phyloP scores from a whole-genome alignment of 2,329 filamentous ascomycete species.

The Claviceps paspali region DNA sequence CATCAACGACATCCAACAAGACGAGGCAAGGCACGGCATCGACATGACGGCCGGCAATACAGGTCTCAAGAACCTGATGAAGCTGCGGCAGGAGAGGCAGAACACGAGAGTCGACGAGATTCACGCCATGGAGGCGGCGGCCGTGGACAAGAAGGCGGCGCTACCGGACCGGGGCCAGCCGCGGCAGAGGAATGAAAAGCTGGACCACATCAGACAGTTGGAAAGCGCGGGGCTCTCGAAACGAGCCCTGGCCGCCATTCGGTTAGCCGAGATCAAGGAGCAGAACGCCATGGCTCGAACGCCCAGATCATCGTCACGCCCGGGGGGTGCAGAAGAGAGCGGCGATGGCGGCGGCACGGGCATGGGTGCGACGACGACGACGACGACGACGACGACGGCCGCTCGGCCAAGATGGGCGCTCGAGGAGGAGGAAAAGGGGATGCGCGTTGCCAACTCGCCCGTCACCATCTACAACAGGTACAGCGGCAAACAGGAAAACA shows the following conservation, averaged over 20 bases:
- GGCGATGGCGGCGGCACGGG: too few relatives aligned
- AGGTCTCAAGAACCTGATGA: neutral
- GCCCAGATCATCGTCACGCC: too few relatives aligned
- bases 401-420: too few relatives aligned
- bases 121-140: conserved; percentile 16
- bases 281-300: conserved; percentile 30
- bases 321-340: too few relatives aligned
- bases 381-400: too few relatives aligned
- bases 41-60: conserved; percentile 9
- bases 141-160: conserved; percentile 17
- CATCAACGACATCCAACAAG: conserved; percentile 28
- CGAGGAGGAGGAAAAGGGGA: conserved; percentile 15
- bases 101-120: conserved; percentile 17
- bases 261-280: conserved; percentile 37
- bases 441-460: conserved; percentile 22
- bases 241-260: conserved; percentile 31
- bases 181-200: conserved; percentile 25
- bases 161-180: conserved; percentile 15
- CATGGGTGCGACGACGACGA: too few relatives aligned
- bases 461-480: conserved; percentile 23
- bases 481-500: conserved; percentile 5
- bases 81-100: neutral
- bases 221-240: conserved; percentile 30
- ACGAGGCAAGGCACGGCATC: conserved; percentile 22
- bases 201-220: conserved; percentile 32